A percentile compares a stretch with the other conserved stretches of the same genome.
Conservation (phyloP, 345 rosid genomes). For the Eucalyptus pumila region DNA sequence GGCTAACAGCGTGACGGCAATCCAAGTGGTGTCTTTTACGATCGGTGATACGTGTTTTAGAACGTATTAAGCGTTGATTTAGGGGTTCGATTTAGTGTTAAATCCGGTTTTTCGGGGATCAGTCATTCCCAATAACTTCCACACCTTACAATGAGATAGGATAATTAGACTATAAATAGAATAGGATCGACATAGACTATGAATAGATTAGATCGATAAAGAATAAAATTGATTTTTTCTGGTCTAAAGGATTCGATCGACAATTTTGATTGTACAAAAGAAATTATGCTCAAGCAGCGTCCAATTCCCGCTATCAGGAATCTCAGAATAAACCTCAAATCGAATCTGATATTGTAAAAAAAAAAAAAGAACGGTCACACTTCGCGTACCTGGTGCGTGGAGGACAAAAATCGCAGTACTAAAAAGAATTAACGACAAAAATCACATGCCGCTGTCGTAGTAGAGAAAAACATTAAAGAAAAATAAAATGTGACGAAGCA, state of each 20-base stretch:
- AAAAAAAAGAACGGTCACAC: neutral
- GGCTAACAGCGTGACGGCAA: too few relatives aligned
- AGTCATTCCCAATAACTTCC: too few relatives aligned
- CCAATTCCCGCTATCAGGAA: neutral
- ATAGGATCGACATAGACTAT: rapidly evolving
- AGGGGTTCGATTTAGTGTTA: too few relatives aligned
- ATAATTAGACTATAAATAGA: too few relatives aligned
- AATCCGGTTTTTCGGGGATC: too few relatives aligned
- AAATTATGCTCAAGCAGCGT: neutral
- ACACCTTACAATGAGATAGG: rapidly evolving
- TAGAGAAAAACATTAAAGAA: too few relatives aligned
- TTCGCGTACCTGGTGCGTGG: neutral
- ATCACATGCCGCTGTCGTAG: neutral
- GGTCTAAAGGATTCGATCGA: neutral
- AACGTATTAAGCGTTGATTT: too few relatives aligned
- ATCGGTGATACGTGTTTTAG: too few relatives aligned
- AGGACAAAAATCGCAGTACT: neutral
- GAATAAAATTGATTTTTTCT: rapidly evolving
- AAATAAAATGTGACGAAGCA: neutral
- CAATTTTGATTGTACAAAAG: rapidly evolving
- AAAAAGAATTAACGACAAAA: neutral
- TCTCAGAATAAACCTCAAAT: neutral
- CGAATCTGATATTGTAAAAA: too few relatives aligned
- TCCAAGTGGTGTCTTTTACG: too few relatives aligned
- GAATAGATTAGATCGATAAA: too few relatives aligned